Base-by-base conservation (phyloP, 495 filamentous ascomycete genomes). In the Aeminium ludgeri region DNA sequence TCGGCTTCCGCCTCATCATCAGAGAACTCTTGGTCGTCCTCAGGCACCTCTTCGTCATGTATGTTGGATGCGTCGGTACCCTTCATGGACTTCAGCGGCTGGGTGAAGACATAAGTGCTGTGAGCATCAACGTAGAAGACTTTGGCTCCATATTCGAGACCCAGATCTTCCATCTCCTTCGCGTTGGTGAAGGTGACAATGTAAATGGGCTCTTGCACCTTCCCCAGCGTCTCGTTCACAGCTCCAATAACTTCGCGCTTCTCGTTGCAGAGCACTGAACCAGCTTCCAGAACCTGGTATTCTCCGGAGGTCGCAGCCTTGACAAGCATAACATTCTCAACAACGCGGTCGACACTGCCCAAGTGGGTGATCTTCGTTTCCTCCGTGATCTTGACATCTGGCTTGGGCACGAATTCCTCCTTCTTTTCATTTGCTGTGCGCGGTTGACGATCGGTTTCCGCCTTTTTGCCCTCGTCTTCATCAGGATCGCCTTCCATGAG, bases 1-100 rank as follows among this genome's bases (percentile, higher is more conserved):
- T 86, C 82, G 6, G 76, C 77, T 57, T 96, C 89, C 16, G 80
- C 79, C 61, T 96, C 89, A 47, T 97, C 89, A 48, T 96, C 89
- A 0, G 86, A 94, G 53, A 95, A 96, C 52, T 95, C 89, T 25
- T 82, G 68, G 54, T 95, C 86, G 12, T 85, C 78, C 18, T 78
- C 80, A 1, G 60, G 71, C n/a, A 84, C 66, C 59, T 95, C 87
- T 53, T 97, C 89, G 49, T 97, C 89, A 55, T 91, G 76, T 40
- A 91, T 65, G 53, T 95, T 94, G 30, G 83, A 91, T 0, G 89
- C 87, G 60, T 97, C 89, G 12, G 83, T 83, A 42, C 80, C 80
- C 58, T 91, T 95, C 40, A 74, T 48, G 18, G 67, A 66, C 56
- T 79, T 79, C 33, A 95, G 59, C 3, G 74, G 66, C 57, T 89